Evolutionary conservation across 805 yeast genomes (phyloP).

Genomic region (Candida berthetii): DNA sequence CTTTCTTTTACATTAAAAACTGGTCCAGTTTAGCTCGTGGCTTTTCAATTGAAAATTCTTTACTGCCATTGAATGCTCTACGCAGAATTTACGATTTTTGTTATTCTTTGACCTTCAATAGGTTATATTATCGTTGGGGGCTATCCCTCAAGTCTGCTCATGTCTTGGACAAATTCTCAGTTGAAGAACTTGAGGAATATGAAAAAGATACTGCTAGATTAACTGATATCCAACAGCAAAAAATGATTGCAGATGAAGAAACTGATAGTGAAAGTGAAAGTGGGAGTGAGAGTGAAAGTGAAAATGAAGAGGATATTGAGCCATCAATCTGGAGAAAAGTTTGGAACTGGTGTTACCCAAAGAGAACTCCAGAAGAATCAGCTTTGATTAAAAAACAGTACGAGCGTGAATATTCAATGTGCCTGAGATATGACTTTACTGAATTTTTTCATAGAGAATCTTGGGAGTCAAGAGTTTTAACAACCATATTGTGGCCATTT

Average conservation of each 20-base stretch:
- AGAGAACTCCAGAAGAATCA: neutral
- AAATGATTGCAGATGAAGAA: constrained; percentile 15
- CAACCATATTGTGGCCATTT: constrained; percentile 25
- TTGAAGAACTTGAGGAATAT: constrained; percentile 19
- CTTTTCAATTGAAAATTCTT: neutral
- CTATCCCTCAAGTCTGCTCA: constrained; percentile 20
- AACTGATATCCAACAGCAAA: constrained; percentile 9
- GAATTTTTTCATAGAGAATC: constrained; percentile 14
- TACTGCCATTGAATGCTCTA: neutral
- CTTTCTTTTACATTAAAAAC: neutral
- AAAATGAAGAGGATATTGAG: neutral
- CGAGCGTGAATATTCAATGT: constrained; percentile 17
- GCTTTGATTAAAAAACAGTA: constrained; percentile 5
- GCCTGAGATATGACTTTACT: constrained; percentile 21
- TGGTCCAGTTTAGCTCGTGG: neutral
- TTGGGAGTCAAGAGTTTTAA: constrained; percentile 9
- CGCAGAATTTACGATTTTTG: constrained; percentile 5
- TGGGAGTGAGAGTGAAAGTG: neutral
- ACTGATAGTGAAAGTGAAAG: constrained; percentile 6
- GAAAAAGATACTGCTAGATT: constrained; percentile 19
- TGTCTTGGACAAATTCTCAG: no score
- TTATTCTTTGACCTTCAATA: constrained; percentile 17
- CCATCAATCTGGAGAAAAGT: neutral
- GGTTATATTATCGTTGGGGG: constrained; percentile 25
- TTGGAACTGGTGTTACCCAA: no score